Conservation (phyloP, 495 filamentous ascomycete genomes). For the Terfezia boudieri region DNA sequence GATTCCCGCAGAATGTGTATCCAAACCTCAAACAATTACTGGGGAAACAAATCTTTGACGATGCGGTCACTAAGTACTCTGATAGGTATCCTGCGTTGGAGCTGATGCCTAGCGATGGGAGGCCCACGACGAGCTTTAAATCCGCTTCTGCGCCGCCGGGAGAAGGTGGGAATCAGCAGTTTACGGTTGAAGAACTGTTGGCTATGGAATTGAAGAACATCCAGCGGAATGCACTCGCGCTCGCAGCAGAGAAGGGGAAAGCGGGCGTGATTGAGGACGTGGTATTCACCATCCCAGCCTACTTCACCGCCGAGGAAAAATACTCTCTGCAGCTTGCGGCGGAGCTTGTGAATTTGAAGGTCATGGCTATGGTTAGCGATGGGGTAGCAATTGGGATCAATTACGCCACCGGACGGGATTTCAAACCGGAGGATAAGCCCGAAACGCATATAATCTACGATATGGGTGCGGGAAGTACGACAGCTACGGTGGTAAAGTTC, state of each 20-base stretch:
- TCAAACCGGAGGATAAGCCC: constrained; percentile 66
- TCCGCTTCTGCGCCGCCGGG: constrained; percentile 30
- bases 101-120: constrained; percentile 23
- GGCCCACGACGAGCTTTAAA: constrained; percentile 52
- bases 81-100: constrained; percentile 3
- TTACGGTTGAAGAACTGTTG: too few species aligned
- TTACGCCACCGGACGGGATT: constrained; percentile 77
- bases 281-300: too few species aligned
- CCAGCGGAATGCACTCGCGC: too few species aligned
- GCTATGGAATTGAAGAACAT: too few species aligned
- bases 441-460: constrained; percentile 89
- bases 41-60: neutral
- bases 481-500: constrained; percentile 79
- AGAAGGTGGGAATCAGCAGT: too few species aligned
- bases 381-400: constrained; percentile 30
- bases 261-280: too few species aligned
- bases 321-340: constrained; percentile 16
- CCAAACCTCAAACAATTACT: constrained; percentile 49
- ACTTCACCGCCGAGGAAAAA: constrained; percentile 25
- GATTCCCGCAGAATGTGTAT: constrained; percentile 85
- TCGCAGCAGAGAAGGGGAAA: too few species aligned
- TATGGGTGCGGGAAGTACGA: constrained; percentile 95
- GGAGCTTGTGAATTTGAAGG: too few species aligned
- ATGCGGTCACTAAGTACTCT: constrained; percentile 4
- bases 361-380: too few species aligned